Evolutionary conservation across 805 yeast genomes (phyloP).

Genomic region (Kluyveromyces siamensis): DNA sequence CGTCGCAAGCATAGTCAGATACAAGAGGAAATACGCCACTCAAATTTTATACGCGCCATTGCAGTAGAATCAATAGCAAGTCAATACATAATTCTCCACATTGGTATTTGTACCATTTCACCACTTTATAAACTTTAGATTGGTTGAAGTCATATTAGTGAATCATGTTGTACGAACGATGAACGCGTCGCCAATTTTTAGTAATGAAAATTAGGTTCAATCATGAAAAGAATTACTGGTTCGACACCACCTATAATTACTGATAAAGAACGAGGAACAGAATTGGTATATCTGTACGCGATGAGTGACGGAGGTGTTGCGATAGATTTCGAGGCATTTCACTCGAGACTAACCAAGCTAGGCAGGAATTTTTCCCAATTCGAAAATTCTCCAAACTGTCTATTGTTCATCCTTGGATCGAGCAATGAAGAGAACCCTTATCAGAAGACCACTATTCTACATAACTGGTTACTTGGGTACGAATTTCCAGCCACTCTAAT

Average conservation of each 20-base stretch:
- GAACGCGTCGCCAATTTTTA: not conserved
- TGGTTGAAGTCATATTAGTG: not conserved
- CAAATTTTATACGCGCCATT: conserved; percentile 88
- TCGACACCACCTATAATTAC: not conserved
- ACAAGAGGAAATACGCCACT: conserved; percentile 81
- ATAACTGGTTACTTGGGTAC: conserved; percentile 87
- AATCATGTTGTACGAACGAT: not conserved
- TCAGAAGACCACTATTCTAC: conserved; percentile 77
- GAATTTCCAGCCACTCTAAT: conserved; percentile 91
- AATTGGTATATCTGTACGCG: not conserved
- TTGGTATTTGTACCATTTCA: not conserved
- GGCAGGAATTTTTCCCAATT: conserved; percentile 20
- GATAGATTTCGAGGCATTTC: conserved; percentile 23
- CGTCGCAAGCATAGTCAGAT: conserved; percentile 84
- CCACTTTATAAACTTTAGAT: not conserved
- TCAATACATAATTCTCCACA: not conserved
- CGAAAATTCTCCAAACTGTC: conserved; percentile 32
- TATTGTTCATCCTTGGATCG: conserved; percentile 72
- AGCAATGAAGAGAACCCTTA: conserved; percentile 83
- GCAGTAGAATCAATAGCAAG: conserved; percentile 26
- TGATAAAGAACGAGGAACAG: not conserved
- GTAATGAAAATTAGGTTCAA: not conserved
- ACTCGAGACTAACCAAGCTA: conserved; percentile 20
- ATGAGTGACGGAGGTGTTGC: conserved; percentile 24
- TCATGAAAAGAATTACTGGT: not conserved